phyloP scores from a whole-genome alignment of 495 filamentous ascomycete genomes.

The Pseudoneurospora amorphoporcata region DNA sequence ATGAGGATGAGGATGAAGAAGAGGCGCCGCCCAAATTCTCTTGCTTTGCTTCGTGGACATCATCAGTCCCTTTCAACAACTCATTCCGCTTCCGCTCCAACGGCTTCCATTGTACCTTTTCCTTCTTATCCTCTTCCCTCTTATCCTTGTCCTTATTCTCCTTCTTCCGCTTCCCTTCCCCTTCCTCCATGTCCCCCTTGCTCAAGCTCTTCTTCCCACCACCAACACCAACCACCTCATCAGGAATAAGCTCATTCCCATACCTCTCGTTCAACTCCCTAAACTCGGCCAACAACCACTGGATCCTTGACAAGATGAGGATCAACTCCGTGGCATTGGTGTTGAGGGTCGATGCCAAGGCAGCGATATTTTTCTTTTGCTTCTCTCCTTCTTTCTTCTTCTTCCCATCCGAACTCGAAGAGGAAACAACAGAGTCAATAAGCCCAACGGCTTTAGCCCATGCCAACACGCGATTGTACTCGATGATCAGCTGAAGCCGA shows the following conservation, averaged over 20 bases:
- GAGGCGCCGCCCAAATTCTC: too few relatives aligned
- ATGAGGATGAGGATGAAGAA: neutral
- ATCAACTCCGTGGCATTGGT: slow-evolving; percentile 20
- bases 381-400: too few relatives aligned
- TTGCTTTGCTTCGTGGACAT: too few relatives aligned
- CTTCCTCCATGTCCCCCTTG: neutral
- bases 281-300: slow-evolving; percentile 24
- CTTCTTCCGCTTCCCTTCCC: neutral
- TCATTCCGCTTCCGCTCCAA: too few relatives aligned
- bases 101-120: too few relatives aligned
- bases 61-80: too few relatives aligned
- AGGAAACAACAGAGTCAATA: too few relatives aligned
- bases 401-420: too few relatives aligned
- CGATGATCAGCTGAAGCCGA: slow-evolving; percentile 24
- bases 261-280: slow-evolving; percentile 22
- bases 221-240: neutral
- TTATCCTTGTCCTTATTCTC: too few relatives aligned
- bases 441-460: slow-evolving; percentile 23
- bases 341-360: slow-evolving; percentile 12
- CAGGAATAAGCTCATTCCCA: slow-evolving; percentile 16
- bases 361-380: too few relatives aligned
- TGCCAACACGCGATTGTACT: slow-evolving; percentile 25
- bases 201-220: too few relatives aligned
- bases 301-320: slow-evolving; percentile 19
- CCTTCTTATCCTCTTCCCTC: neutral